Conservation (phyloP, 1,284 basidiomycete species). For the Pseudozyma pruni region DNA sequence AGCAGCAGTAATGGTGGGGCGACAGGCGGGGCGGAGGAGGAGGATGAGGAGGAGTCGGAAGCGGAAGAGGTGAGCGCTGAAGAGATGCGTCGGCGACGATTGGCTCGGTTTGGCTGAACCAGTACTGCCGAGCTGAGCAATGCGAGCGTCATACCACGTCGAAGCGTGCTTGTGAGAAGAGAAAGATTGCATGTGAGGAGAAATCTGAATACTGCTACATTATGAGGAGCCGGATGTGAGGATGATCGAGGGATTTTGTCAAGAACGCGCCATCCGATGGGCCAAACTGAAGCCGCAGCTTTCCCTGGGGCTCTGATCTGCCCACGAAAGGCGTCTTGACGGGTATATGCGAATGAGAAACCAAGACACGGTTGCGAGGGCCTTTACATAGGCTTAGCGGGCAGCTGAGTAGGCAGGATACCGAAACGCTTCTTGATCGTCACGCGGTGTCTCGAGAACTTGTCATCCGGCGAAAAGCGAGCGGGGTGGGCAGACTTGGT, state of each 20-base stretch:
- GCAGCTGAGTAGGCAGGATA: conserved; percentile 60
- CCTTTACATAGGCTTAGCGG: conserved; percentile 58
- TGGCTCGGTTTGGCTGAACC: conserved; percentile 51
- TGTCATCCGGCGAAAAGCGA: conserved; percentile 67
- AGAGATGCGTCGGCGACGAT: conserved; percentile 52
- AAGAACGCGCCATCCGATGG: too few relatives aligned
- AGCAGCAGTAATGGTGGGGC: conserved; percentile 1
- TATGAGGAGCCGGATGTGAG: not conserved
- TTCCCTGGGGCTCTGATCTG: too few relatives aligned
- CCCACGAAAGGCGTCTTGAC: too few relatives aligned
- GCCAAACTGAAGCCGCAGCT: too few relatives aligned
- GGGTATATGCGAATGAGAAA: conserved; percentile 30
- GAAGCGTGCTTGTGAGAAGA: conserved; percentile 3
- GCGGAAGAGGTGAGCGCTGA: conserved; percentile 52
- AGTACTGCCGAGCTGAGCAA: not conserved
- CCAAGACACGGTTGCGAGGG: not conserved
- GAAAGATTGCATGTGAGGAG: conserved; percentile 12
- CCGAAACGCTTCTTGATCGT: conserved; percentile 67
- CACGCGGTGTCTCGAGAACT: conserved; percentile 66
- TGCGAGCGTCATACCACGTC: not conserved
- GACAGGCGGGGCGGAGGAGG: conserved; percentile 14
- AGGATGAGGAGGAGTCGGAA: conserved; percentile 48
- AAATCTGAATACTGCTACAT: conserved; percentile 29
- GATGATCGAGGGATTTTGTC: conserved; percentile 1
- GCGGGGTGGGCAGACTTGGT: conserved; percentile 66